phyloP scores from a whole-genome alignment of 2,329 filamentous ascomycete genomes.

The Bipolaris victoriae region DNA sequence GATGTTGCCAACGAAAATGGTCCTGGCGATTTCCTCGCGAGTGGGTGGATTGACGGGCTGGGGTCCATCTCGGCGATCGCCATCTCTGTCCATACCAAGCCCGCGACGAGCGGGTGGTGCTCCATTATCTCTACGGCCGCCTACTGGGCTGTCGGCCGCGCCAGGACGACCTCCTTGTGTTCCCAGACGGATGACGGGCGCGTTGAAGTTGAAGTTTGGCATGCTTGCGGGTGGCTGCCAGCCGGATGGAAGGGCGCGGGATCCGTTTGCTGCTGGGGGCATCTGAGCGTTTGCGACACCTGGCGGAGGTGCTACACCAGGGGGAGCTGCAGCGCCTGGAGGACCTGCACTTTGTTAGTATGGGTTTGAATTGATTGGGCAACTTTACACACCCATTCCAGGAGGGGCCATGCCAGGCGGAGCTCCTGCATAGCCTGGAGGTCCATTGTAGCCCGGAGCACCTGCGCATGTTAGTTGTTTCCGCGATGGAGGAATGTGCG shows the following conservation, averaged over 20 bases:
- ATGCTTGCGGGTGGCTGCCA: conserved; percentile 91
- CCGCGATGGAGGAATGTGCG: background rate
- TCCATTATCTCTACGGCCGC: conserved; percentile 57
- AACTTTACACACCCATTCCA: conserved; percentile 71
- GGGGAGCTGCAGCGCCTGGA: conserved; percentile 57
- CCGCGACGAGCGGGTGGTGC: conserved; percentile 54
- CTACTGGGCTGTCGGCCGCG: conserved; percentile 50
- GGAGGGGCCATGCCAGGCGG: conserved; percentile 78
- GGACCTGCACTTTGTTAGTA: conserved; percentile 15
- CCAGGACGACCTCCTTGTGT: conserved; percentile 71
- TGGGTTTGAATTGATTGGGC: background rate
- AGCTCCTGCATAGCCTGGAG: conserved; percentile 75
- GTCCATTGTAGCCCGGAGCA: conserved; percentile 71
- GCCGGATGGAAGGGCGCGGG: conserved; percentile 77
- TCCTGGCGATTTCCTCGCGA: conserved; percentile 87
- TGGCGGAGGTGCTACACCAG: conserved; percentile 75
- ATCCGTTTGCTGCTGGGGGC: conserved; percentile 76
- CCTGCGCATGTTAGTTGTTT: conserved; percentile 38
- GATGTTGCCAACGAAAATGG: conserved; percentile 87
- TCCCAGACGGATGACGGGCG: conserved; percentile 91
- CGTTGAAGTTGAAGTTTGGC: conserved; percentile 98
- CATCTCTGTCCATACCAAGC: conserved; percentile 64
- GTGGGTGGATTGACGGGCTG: conserved; percentile 80
- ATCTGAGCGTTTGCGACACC: conserved; percentile 78
- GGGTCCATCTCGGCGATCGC: conserved; percentile 68